These are phyloP conservation scores for Xylaria intraflava DNA, from an alignment of 495 filamentous ascomycete genomes.

Conservation along the genomic window DNA sequence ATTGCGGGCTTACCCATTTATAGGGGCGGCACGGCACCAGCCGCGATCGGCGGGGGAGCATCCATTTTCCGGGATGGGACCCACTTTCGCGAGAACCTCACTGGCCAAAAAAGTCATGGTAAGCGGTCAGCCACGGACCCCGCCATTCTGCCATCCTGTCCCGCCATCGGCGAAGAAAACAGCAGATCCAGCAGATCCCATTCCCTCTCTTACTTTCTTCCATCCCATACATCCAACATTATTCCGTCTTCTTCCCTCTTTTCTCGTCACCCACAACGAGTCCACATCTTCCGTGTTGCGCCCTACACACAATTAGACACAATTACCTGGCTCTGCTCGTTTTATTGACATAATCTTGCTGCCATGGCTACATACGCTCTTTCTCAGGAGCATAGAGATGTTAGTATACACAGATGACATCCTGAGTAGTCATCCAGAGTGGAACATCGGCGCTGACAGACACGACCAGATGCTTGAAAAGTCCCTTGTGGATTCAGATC, in stretches of 20 bases:
- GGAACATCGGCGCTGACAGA: constrained; percentile 41
- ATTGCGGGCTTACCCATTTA: no score
- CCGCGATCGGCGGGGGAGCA: background rate
- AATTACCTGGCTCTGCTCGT: background rate
- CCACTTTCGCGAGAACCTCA: background rate
- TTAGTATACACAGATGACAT: constrained; percentile 38
- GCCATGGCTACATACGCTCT: constrained; percentile 62
- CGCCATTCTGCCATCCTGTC: background rate
- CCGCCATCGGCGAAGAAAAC: background rate
- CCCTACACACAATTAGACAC: no score
- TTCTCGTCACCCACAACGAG: no score
- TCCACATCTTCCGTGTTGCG: no score
- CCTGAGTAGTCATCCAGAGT: background rate
- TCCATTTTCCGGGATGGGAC: background rate
- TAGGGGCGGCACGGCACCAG: background rate
- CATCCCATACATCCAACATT: background rate
- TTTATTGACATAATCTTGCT: constrained; percentile 1
- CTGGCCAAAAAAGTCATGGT: no score
- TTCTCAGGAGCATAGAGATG: constrained; percentile 79
- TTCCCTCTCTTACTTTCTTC: background rate
- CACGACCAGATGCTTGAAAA: constrained; percentile 82
- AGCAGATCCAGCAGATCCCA: no score
- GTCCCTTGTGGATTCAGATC: constrained; percentile 74
- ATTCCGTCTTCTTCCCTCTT: background rate
- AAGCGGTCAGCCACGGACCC: background rate